Conservation (phyloP, 352 stramenopile genomes). For the Phytophthora vignae region DNA sequence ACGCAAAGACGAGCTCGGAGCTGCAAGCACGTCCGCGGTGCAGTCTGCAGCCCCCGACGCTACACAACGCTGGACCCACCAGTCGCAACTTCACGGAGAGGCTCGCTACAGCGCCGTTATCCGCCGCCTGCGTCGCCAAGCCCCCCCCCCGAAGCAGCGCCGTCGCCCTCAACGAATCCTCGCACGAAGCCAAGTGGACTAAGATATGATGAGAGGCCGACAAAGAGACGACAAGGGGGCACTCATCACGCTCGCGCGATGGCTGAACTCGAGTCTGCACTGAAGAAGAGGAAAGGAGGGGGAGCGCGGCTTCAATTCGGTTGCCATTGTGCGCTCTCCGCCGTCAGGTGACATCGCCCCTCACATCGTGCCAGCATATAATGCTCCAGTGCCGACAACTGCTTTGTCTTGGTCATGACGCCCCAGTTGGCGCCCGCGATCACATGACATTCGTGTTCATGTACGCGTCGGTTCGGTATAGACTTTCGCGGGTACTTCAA, state of each 20-base stretch:
- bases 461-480: conserved; percentile 16
- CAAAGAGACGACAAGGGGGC: conserved; percentile 24
- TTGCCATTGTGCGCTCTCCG: not conserved
- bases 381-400: not conserved
- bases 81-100: conserved; percentile 6
- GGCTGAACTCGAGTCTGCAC: not conserved
- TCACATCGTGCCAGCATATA: not conserved
- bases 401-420: not conserved
- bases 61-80: not conserved
- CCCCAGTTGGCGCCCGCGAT: not conserved
- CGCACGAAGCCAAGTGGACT: conserved; percentile 4
- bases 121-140: too few relatives aligned
- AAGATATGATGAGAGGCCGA: conserved; percentile 14
- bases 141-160: too few relatives aligned
- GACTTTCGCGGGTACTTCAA: not conserved
- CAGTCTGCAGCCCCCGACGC: not conserved
- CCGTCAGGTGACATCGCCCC: not conserved
- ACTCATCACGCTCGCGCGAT: not conserved
- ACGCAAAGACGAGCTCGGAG: conserved; percentile 16
- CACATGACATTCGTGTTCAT: not conserved
- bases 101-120: not conserved
- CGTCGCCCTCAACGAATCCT: conserved; percentile 9
- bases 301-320: not conserved
- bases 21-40: not conserved
- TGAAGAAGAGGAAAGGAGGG: too few relatives aligned